A percentile compares a stretch with the other conserved stretches of the same genome.
phyloP scores from a whole-genome alignment of 768 basidiomycete genomes.

The Mycena venus region DNA sequence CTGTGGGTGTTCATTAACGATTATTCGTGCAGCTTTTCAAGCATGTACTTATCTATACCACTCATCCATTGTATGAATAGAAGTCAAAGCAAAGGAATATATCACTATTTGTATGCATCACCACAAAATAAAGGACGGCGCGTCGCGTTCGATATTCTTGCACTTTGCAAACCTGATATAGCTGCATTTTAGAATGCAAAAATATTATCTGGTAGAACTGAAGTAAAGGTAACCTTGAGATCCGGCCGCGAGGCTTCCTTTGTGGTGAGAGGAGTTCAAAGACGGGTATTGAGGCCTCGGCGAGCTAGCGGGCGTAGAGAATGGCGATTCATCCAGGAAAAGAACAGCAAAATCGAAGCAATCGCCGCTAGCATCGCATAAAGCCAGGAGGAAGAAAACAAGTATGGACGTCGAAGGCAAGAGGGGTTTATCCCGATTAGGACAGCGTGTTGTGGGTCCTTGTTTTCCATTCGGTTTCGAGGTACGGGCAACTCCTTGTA shows the following conservation, averaged over 20 bases:
- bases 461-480: conserved; percentile 3
- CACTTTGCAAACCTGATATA: background rate
- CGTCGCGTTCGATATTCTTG: background rate
- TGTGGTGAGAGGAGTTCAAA: too few relatives aligned
- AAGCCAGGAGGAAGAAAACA: background rate
- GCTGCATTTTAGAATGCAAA: too few relatives aligned
- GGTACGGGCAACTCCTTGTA: too few relatives aligned
- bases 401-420: background rate
- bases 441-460: conserved; percentile 22
- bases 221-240: background rate
- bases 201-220: background rate
- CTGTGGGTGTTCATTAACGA: conserved; percentile 1
- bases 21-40: conserved; percentile 12
- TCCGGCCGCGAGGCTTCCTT: background rate
- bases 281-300: too few relatives aligned
- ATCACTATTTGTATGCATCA: conserved; percentile 27
- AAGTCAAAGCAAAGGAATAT: conserved; percentile 28
- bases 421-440: conserved; percentile 22
- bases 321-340: background rate
- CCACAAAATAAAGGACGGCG: background rate
- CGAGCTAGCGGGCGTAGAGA: too few relatives aligned
- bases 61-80: conserved; percentile 33
- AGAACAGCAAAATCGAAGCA: background rate
- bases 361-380: too few relatives aligned
- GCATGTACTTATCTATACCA: conserved; percentile 32